Evolutionary conservation across 2,329 filamentous ascomycete genomes (phyloP).

Genomic region (Fusarium buharicum): DNA sequence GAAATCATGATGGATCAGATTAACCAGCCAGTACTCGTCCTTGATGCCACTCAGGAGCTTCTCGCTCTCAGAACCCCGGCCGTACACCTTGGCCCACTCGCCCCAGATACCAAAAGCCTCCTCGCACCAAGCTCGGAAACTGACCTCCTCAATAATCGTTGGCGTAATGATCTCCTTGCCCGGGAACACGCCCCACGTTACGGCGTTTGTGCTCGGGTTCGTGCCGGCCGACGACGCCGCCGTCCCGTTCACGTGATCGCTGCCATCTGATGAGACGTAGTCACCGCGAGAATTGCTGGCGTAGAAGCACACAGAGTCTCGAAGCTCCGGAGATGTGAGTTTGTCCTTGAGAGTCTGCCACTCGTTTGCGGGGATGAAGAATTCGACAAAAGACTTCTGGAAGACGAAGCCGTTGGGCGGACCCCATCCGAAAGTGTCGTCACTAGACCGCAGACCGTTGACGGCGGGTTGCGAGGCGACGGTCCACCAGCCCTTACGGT

Average conservation of each 20-base stretch:
- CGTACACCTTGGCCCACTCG: constrained; percentile 92
- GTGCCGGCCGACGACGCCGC: constrained; percentile 47
- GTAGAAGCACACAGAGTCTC: constrained; percentile 84
- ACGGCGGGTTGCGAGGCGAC: constrained; percentile 95
- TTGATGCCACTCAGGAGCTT: constrained; percentile 74
- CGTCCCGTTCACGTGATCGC: constrained; percentile 47
- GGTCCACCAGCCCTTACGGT: constrained; percentile 91
- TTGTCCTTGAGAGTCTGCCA: constrained; percentile 74
- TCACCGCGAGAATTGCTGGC: constrained; percentile 82
- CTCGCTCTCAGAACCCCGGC: constrained; percentile 75
- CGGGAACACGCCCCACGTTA: constrained; percentile 96
- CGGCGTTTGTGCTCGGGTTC: constrained; percentile 79
- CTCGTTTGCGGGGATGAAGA: constrained; percentile 82
- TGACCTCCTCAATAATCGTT: constrained; percentile 95
- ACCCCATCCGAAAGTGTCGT: constrained; percentile 91
- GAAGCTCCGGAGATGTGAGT: constrained; percentile 67
- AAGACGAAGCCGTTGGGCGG: constrained; percentile 93
- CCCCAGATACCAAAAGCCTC: constrained; percentile 96
- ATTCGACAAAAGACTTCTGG: constrained; percentile 97
- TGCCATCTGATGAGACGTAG: constrained; percentile 75
- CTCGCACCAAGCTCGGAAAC: constrained; percentile 92
- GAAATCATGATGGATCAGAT: constrained; percentile 85
- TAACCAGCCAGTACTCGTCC: constrained; percentile 86
- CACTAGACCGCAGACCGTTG: constrained; percentile 80
- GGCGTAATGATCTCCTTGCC: constrained; percentile 96